phyloP scores from a whole-genome alignment of 176 grass and related monocot genomes.

The Microstegium vimineum region DNA sequence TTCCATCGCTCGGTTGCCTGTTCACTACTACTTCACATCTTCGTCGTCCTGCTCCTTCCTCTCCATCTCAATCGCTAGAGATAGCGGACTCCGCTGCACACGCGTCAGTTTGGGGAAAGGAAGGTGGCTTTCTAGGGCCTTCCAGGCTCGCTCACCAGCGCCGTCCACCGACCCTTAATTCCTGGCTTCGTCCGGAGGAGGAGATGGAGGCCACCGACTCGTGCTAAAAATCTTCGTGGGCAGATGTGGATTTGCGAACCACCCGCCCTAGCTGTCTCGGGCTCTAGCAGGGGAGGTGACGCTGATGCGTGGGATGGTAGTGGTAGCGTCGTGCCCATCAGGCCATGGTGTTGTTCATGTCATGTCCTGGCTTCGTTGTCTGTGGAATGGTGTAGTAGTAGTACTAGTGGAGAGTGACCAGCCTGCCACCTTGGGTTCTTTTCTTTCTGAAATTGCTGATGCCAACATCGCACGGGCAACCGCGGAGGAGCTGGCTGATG shows the following conservation, averaged over 20 bases:
- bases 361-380: background rate
- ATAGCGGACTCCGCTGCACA: background rate
- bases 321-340: too few relatives aligned
- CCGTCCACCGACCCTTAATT: background rate
- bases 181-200: background rate
- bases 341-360: background rate
- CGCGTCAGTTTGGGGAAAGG: background rate
- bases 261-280: conserved; percentile 12
- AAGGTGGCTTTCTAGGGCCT: background rate
- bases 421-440: background rate
- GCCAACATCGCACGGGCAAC: background rate
- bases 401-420: conserved; percentile 6
- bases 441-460: background rate
- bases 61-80: background rate
- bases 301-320: background rate
- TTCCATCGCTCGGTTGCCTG: background rate
- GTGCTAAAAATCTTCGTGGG: background rate
- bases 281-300: background rate
- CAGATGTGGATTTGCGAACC: conserved; percentile 45
- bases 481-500: background rate
- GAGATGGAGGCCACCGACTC: background rate
- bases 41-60: background rate
- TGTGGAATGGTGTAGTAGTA: background rate
- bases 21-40: background rate
- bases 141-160: background rate